phyloP scores from a whole-genome alignment of 805 yeast species.

The Saturnispora gosingensis region DNA sequence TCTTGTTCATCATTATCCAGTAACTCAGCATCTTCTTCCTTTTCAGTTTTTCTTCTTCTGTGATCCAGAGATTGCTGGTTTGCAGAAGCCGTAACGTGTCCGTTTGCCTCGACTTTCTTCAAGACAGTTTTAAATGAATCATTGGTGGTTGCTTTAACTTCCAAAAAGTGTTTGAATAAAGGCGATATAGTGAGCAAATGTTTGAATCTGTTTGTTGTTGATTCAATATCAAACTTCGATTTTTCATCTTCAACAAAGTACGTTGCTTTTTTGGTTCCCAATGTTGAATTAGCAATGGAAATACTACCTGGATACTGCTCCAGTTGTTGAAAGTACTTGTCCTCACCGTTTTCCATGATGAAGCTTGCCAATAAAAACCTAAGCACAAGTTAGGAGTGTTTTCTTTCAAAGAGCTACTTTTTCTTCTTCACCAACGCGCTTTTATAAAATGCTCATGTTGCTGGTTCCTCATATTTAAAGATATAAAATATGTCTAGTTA shows the following conservation, averaged over 20 bases:
- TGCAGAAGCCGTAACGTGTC: slow-evolving; percentile 11
- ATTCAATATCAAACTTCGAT: slow-evolving; percentile 39
- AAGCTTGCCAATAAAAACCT: background rate
- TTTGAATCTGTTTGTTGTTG: slow-evolving; percentile 57
- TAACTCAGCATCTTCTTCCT: slow-evolving; percentile 71
- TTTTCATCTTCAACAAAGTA: slow-evolving; percentile 29
- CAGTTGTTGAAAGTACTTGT: background rate
- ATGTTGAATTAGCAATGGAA: background rate
- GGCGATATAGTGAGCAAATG: slow-evolving; percentile 58
- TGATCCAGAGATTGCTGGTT: slow-evolving; percentile 20
- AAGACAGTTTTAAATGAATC: slow-evolving; percentile 45
- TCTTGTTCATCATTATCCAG: slow-evolving; percentile 34
- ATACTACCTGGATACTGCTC: background rate
- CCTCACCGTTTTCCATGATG: background rate
- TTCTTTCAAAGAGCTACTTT: background rate
- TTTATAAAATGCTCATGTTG: background rate
- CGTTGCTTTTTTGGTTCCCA: background rate
- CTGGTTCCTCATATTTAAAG: background rate
- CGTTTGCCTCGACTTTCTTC: slow-evolving; percentile 25
- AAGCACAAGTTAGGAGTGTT: background rate
- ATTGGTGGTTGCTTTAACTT: slow-evolving; percentile 54
- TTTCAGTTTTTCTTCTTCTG: slow-evolving; percentile 61
- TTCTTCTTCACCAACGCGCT: background rate
- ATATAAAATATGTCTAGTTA: background rate
- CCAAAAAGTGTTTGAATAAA: slow-evolving; percentile 60